Percentiles rank a stretch among this genome's conserved stretches.
Conservation (phyloP, 1,139 yeast genomes). For the Geotrichum carabidarum region DNA sequence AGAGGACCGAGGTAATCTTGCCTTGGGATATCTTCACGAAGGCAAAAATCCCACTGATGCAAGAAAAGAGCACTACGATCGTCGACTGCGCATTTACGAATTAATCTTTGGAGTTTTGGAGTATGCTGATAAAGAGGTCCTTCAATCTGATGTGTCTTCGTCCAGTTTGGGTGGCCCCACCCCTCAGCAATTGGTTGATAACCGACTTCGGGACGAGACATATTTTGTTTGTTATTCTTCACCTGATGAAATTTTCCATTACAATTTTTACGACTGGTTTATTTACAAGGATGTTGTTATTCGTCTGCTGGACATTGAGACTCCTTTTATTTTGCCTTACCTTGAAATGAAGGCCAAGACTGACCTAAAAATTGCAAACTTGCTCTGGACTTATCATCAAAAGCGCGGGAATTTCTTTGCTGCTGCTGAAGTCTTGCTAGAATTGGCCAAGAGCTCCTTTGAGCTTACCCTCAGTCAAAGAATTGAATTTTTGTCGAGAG, state of each 20-base stretch:
- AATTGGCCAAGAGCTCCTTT: constrained; percentile 70
- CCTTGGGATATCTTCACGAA: constrained; percentile 50
- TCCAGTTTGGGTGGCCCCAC: constrained; percentile 23
- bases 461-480: constrained; percentile 63
- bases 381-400: constrained; percentile 86
- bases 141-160: constrained; percentile 37
- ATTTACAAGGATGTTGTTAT: constrained; percentile 72
- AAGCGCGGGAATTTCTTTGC: constrained; percentile 71
- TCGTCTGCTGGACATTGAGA: constrained; percentile 68
- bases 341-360: constrained; percentile 66
- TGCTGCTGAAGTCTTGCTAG: constrained; percentile 77
- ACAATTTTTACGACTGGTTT: constrained; percentile 90
- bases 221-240: constrained; percentile 71
- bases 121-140: constrained; percentile 63
- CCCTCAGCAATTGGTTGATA: constrained; percentile 19
- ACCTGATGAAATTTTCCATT: constrained; percentile 79
- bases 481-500: constrained; percentile 84
- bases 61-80: constrained; percentile 42
- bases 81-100: constrained; percentile 59
- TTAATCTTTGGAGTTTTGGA: constrained; percentile 69
- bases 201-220: constrained; percentile 62
- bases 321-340: constrained; percentile 74
- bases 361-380: constrained; percentile 68
- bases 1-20: constrained; percentile 55
- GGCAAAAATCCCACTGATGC: constrained; percentile 48